phyloP scores from a whole-genome alignment of 1,284 basidiomycete species.

The Irpex rosettiformis region DNA sequence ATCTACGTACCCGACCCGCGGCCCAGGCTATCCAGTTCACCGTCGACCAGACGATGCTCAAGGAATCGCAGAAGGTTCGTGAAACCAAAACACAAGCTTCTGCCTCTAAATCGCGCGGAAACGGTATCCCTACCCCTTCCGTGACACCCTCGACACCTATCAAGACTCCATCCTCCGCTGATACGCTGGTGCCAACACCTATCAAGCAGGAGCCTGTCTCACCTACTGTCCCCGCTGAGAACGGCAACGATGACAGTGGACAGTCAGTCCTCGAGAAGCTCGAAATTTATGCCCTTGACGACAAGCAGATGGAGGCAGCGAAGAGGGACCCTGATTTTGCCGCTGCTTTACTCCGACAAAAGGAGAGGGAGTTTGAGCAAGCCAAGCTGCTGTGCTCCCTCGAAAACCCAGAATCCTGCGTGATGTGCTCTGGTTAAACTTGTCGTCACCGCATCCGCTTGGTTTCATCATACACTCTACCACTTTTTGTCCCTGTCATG shows the following conservation, averaged over 20 bases:
- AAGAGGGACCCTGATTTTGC: slow-evolving; percentile 78
- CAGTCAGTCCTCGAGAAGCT: slow-evolving; percentile 13
- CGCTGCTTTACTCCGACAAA: slow-evolving; percentile 72
- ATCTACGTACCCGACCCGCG: slow-evolving; percentile 92
- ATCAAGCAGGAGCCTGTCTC: slow-evolving; percentile 25
- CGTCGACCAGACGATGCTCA: slow-evolving; percentile 80
- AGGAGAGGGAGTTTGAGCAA: slow-evolving; percentile 76
- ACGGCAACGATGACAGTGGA: slow-evolving; percentile 13
- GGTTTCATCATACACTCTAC: not conserved
- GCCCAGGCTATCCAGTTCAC: slow-evolving; percentile 99
- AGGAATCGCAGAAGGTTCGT: slow-evolving; percentile 51
- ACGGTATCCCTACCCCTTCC: slow-evolving; percentile 16
- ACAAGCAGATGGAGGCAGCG: slow-evolving; percentile 49
- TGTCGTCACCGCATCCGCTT: not conserved
- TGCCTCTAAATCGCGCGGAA: slow-evolving; percentile 2
- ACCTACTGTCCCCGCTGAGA: slow-evolving; percentile 14
- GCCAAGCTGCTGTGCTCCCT: slow-evolving; percentile 81
- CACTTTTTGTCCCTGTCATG: not conserved
- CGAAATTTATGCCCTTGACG: slow-evolving; percentile 30
- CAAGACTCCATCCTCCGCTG: slow-evolving; percentile 1
- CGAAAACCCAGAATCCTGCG: slow-evolving; percentile 85
- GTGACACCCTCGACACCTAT: slow-evolving; percentile 22
- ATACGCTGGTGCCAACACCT: slow-evolving; percentile 7
- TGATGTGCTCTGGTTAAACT: slow-evolving; percentile 79
- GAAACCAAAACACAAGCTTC: slow-evolving; percentile 30